These are phyloP conservation scores for Salix dunnii DNA, from an alignment of 345 rosid species.

Conservation along the genomic window DNA sequence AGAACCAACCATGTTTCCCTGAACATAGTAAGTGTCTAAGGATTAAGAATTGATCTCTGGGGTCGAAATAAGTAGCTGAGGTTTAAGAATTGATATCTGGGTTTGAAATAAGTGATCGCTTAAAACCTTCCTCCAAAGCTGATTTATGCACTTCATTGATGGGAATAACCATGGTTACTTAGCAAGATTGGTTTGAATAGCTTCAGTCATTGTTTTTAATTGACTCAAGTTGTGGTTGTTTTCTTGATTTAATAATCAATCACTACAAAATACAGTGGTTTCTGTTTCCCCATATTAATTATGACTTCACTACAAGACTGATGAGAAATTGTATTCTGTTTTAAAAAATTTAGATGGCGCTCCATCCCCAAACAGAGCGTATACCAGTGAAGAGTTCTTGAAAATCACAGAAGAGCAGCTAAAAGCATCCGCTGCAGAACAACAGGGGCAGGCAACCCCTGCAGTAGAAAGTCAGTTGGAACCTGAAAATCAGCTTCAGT, in stretches of 20 bases:
- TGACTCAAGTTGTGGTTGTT: neutral
- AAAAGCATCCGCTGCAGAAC: conserved; percentile 46
- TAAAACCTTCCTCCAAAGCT: neutral
- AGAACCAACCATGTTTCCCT: neutral
- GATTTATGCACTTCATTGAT: neutral
- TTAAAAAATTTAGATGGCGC: conserved; percentile 48
- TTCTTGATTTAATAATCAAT: neutral
- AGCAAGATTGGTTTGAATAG: neutral
- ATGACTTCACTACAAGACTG: neutral
- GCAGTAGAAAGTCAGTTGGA: conserved; percentile 32
- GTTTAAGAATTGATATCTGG: neutral
- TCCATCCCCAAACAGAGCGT: conserved; percentile 45
- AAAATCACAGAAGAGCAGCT: conserved; percentile 85
- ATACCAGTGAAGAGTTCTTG: conserved; percentile 70
- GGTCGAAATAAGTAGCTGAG: neutral
- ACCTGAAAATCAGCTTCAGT: conserved; percentile 33
- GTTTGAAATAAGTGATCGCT: neutral
- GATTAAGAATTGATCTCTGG: neutral
- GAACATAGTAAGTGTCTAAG: neutral
- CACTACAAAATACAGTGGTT: neutral
- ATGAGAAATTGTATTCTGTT: conserved; percentile 1
- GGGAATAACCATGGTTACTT: neutral
- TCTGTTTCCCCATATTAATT: neutral
- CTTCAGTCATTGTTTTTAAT: neutral
- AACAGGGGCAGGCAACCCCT: conserved; percentile 30